Evolutionary conservation across 495 filamentous ascomycete genomes (phyloP), one percentile per base, ranked within the genome.

Genomic region (Niebla homalea): DNA sequence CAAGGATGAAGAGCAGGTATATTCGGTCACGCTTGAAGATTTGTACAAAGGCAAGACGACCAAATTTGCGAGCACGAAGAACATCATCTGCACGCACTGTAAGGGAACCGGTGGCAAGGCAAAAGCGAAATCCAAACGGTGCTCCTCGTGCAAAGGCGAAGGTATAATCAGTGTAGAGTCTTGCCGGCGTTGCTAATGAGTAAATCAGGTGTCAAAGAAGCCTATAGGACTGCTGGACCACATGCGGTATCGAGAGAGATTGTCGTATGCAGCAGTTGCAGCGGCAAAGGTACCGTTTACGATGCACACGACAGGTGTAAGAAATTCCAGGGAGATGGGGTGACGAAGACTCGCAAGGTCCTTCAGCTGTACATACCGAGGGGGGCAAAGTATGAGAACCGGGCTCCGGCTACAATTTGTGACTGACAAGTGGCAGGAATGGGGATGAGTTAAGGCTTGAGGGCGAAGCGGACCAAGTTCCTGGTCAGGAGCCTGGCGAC

Each of bases 1-100:
- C 21, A 77, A 74, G 46, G 80, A 87, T 56, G 90, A 94, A 62
- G 83, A 94, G 60, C 87, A 94, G 57, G 75, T 84, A 50, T 98
- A 97, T 60, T 80, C 87, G 60, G 84, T 95, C 50, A 85, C 77
- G 12, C 67, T 98, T 49, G 92, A 96, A 62, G 90, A 97, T 58
- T 73, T 97, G 21, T 98, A 95, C 70, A 96, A 94, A 73, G 92
- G 92, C 55, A 96, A 97, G 76, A 95, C 92, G 1, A 89, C 92
- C 55, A 90, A 90, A 66, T 93, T 98, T 65, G 78, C 85, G 21
- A 89, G 84, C 63, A 89, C 83, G 57, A 94, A 96, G 72, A 90
- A 94, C 55, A 75, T 95, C 52, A 73, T 95, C 50, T 98, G 92
- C 67, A 71, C 72, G 49, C 71, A 77, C 55, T 98, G 92, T 73